These are phyloP conservation scores for Aspergillus sp. DNA, from an alignment of 2,329 filamentous ascomycete species.

Conservation along the genomic window DNA sequence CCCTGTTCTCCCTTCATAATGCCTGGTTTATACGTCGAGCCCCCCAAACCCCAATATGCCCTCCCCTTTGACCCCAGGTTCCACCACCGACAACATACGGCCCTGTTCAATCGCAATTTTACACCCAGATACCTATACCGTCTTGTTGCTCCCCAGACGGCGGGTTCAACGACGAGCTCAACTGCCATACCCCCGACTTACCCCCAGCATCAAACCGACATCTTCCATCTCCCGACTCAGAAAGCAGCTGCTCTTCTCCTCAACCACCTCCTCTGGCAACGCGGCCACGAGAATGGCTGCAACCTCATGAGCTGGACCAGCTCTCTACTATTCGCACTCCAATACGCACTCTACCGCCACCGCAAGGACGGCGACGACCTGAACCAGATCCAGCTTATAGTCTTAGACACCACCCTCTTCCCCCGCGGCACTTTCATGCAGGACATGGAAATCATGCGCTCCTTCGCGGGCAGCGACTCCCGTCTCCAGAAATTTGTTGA, in stretches of 20 bases:
- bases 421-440: conserved; percentile 11
- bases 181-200: not conserved
- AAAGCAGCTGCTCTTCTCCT: not conserved
- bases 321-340: conserved; percentile 12
- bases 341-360: conserved; percentile 11
- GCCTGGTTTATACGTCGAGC: conserved; percentile 2
- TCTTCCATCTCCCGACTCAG: not conserved
- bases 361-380: not conserved
- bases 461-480: not conserved
- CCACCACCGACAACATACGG: not conserved
- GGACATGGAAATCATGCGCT: conserved; percentile 11
- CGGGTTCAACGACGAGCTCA: not conserved
- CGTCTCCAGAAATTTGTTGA: conserved; percentile 4
- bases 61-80: conserved; percentile 1
- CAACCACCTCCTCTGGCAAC: conserved; percentile 9
- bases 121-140: conserved; percentile 10
- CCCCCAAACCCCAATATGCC: not conserved
- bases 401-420: conserved; percentile 9
- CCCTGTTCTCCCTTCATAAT: not conserved
- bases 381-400: conserved; percentile 3
- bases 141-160: conserved; percentile 3
- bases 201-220: not conserved
- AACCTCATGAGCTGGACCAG: conserved; percentile 17
- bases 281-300: not conserved
- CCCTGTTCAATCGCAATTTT: not conserved